Conservation (phyloP, 192 early-diverging fungal genomes). For the Phlyctochytrium bullatum region DNA sequence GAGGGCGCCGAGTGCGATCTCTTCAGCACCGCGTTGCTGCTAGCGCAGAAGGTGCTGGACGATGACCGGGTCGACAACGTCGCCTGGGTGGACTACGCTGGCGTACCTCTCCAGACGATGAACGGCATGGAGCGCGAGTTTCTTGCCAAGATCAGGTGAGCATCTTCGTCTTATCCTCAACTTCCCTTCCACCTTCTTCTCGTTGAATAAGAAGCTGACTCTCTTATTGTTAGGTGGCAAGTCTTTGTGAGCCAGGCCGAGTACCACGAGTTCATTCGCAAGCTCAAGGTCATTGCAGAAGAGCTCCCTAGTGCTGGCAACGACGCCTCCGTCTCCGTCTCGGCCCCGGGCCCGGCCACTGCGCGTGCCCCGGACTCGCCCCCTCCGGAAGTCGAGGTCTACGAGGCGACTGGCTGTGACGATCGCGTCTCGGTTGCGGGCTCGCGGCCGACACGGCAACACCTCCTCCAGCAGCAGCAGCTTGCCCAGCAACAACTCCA, state of each 20-base stretch:
- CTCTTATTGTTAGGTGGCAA: slow-evolving; percentile 4
- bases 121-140: slow-evolving; percentile 31
- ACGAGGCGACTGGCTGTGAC: not conserved
- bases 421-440: no score
- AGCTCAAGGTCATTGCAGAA: slow-evolving; percentile 2
- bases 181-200: no score
- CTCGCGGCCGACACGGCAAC: no score
- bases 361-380: not conserved
- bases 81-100: slow-evolving; percentile 22
- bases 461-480: no score
- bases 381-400: not conserved
- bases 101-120: not conserved
- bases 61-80: slow-evolving; percentile 21
- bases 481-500: no score
- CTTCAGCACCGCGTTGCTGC: slow-evolving; percentile 12
- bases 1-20: slow-evolving; percentile 18
- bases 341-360: not conserved
- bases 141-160: slow-evolving; percentile 17
- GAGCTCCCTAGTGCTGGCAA: not conserved
- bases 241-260: not conserved
- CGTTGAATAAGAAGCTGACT: not conserved
- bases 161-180: no score
- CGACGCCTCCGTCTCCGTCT: not conserved
- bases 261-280: slow-evolving; percentile 1
- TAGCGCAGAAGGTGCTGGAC: slow-evolving; percentile 23